phyloP scores from a whole-genome alignment of 768 basidiomycete genomes.

The Tubosaeta sp. region DNA sequence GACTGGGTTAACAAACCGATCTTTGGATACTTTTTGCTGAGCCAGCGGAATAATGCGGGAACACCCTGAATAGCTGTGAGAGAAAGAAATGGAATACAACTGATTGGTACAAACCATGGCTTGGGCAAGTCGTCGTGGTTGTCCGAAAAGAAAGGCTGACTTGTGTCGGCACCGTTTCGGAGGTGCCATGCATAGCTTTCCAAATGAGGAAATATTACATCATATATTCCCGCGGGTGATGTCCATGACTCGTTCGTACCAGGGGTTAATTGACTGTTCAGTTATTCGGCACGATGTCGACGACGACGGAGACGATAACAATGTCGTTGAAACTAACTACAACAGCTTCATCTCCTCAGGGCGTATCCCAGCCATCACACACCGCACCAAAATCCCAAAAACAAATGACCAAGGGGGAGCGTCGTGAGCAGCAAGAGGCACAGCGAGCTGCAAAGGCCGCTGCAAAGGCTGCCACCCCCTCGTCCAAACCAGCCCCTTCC shows the following conservation, averaged over 20 bases:
- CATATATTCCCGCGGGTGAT: conserved; percentile 14
- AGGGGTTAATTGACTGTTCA: not conserved
- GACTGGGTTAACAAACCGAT: conserved; percentile 56
- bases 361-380: conserved; percentile 4
- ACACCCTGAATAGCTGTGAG: conserved; percentile 66
- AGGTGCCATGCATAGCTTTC: not conserved
- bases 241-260: conserved; percentile 16
- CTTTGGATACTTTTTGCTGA: conserved; percentile 98
- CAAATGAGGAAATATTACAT: conserved; percentile 14
- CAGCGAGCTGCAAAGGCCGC: conserved; percentile 75
- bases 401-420: conserved; percentile 75
- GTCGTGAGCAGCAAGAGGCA: conserved; percentile 72
- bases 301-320: conserved; percentile 20
- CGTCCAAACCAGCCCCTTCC: conserved; percentile 28
- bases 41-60: conserved; percentile 96
- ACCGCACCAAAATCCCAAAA: conserved; percentile 49
- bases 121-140: conserved; percentile 2
- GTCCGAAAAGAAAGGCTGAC: not conserved
- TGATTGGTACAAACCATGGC: conserved; percentile 18
- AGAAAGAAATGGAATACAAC: not conserved
- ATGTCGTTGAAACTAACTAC: conserved; percentile 16
- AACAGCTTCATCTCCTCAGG: not conserved
- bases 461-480: conserved; percentile 33
- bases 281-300: conserved; percentile 17
- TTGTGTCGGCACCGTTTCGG: not conserved